Evolutionary conservation across 345 rosid genomes (phyloP), one percentile per base, ranked within the genome.

Genomic region (Moricandia arvensis): DNA sequence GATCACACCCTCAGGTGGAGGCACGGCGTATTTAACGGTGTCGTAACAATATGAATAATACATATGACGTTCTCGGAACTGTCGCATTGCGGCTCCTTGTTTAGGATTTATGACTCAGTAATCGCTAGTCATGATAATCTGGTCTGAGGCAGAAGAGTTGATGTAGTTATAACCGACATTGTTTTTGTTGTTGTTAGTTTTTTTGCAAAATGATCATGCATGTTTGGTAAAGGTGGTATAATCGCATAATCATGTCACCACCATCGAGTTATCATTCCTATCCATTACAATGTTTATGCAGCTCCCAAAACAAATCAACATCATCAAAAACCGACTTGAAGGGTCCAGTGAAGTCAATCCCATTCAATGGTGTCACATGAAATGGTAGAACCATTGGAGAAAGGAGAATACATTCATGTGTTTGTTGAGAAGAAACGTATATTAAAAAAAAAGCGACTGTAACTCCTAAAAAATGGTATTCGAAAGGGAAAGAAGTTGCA

Each of bases 41-140:
- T 94, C 98, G 0, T 94, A 90, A 63, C 98, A 94, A 34, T 94
- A 91, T 0, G 98, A 89, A 63, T 94, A 94, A 54, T 91, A 94
- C 90, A 91, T 91, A 33, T 75, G 87, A 47, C 85, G 90, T 12
- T 87, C 89, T 0, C 98, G 86, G 58, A 91, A 90, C 10, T 75
- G 70, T 0, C 89, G 78, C 98, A 94, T 94, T 0, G 90, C 82
- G 0, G 63, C 35, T 2, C 85, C 84, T 38, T 71, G 86, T 59
- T 61, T 43, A 0, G 83, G 78, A 0, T 82, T 82, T 35, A 91
- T 73, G 5, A 43, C 8, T 31, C 88, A 62, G 63, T 82, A 84
- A 41, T 86, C 91, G 4, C 77, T 84, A 8, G 68, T 45, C 30
- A 71, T 80, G 4, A 90, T 87, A n/a, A 65, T 55, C 2, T 78